phyloP scores from a whole-genome alignment of 2,329 filamentous ascomycete genomes.

The Aspergillus clavatus region DNA sequence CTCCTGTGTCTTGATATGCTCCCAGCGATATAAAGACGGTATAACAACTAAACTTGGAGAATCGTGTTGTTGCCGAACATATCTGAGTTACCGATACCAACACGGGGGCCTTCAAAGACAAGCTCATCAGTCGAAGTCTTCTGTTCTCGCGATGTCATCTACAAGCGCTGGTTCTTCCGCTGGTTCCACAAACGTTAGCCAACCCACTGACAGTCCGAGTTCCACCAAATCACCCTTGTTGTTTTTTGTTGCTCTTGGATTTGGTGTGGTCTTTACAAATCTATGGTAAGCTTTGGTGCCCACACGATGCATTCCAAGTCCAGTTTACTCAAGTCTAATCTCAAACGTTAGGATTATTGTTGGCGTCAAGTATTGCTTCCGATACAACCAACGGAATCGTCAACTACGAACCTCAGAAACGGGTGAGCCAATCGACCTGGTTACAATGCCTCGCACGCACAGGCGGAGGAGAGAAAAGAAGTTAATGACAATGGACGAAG shows the following conservation, averaged over 20 bases:
- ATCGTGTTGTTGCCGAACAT: neutral
- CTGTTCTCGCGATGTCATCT: constrained; percentile 23
- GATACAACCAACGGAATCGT: constrained; percentile 92
- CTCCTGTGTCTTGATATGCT: neutral
- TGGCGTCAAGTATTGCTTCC: constrained; percentile 98
- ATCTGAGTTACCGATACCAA: neutral
- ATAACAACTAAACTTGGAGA: neutral
- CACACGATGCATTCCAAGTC: neutral
- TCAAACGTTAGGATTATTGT: constrained; percentile 82
- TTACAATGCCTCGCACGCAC: constrained; percentile 78
- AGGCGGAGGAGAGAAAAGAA: constrained; percentile 93
- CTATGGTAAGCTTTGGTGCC: constrained; percentile 68
- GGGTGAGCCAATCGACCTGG: constrained; percentile 81
- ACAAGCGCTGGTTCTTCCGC: constrained; percentile 25
- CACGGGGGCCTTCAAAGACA: neutral
- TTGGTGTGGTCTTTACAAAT: constrained; percentile 98
- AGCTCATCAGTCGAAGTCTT: neutral
- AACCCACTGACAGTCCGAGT: constrained; percentile 33
- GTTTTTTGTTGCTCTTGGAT: constrained; percentile 93
- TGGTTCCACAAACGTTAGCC: constrained; percentile 23
- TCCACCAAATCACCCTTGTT: constrained; percentile 69
- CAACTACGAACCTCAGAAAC: constrained; percentile 70
- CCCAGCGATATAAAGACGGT: neutral
- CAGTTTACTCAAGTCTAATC: constrained; percentile 6
- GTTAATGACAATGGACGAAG: constrained; percentile 97